phyloP scores from a whole-genome alignment of 148 eudicot genomes.

The Chenopodium formosanum region DNA sequence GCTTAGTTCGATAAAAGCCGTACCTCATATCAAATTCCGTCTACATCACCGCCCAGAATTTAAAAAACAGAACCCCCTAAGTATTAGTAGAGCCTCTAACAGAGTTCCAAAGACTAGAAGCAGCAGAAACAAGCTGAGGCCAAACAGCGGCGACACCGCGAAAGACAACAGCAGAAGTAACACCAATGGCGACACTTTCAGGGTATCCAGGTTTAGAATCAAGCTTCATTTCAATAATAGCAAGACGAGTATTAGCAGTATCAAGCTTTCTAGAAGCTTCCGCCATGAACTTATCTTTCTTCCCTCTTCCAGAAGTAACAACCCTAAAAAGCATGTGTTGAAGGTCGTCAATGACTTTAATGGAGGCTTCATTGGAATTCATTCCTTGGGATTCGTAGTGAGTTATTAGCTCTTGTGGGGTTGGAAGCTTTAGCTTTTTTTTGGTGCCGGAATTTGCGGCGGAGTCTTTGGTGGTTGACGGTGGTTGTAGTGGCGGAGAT shows the following conservation, averaged over 20 bases:
- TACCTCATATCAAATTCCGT: no score
- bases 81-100: slow-evolving; percentile 31
- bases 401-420: slow-evolving; percentile 52
- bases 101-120: slow-evolving; percentile 43
- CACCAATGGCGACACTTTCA: slow-evolving; percentile 48
- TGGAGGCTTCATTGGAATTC: slow-evolving; percentile 52
- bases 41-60: no score
- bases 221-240: slow-evolving; percentile 56
- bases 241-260: slow-evolving; percentile 42
- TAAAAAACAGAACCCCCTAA: background rate
- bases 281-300: slow-evolving; percentile 18
- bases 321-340: slow-evolving; percentile 51
- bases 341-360: slow-evolving; percentile 74
- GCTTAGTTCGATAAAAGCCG: no score
- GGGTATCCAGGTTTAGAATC: slow-evolving; percentile 70
- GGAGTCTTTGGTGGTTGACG: slow-evolving; percentile 1
- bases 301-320: slow-evolving; percentile 19
- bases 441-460: background rate
- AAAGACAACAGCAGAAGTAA: slow-evolving; percentile 43
- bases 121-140: slow-evolving; percentile 42
- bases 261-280: slow-evolving; percentile 58
- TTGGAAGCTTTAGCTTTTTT: slow-evolving; percentile 44
- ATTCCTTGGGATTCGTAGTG: slow-evolving; percentile 76
- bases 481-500: background rate
- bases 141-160: slow-evolving; percentile 35